These are phyloP conservation scores for Termitomyces sp. DNA, from an alignment of 768 basidiomycete species.

Conservation along the genomic window DNA sequence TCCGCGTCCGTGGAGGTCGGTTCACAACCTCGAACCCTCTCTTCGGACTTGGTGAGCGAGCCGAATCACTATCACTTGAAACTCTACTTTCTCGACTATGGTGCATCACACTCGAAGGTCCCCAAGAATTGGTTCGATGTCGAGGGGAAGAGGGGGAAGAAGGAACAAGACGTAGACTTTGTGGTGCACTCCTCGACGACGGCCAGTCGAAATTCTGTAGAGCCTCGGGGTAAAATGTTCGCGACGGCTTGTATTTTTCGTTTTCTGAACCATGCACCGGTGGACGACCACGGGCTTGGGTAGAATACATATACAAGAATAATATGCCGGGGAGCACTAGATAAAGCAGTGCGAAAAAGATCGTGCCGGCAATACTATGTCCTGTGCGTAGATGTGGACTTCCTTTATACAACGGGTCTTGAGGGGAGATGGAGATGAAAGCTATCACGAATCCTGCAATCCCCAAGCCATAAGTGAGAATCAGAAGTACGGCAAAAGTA, in stretches of 20 bases:
- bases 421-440: conserved; percentile 52
- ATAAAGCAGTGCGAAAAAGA: conserved; percentile 63
- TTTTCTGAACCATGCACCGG: conserved; percentile 5
- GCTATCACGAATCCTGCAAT: conserved; percentile 58
- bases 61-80: conserved; percentile 43
- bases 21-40: conserved; percentile 53
- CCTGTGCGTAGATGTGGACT: conserved; percentile 45
- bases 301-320: conserved; percentile 18
- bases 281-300: conserved; percentile 1
- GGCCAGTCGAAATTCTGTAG: conserved; percentile 28
- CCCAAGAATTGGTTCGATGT: conserved; percentile 48
- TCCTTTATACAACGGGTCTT: conserved; percentile 19
- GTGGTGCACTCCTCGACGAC: conserved; percentile 28
- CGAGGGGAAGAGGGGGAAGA: conserved; percentile 42
- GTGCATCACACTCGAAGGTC: conserved; percentile 37
- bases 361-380: conserved; percentile 65
- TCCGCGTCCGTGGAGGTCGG: conserved; percentile 36
- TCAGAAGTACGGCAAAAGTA: conserved; percentile 29
- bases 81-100: conserved; percentile 41
- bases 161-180: conserved; percentile 30
- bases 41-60: conserved; percentile 34
- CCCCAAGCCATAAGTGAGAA: conserved; percentile 53
- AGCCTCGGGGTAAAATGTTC: conserved; percentile 21
- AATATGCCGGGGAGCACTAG: conserved; percentile 43
- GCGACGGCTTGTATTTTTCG: conserved; percentile 12